Base-by-base conservation (phyloP, 805 yeast genomes). In the Candida bentonensis region DNA sequence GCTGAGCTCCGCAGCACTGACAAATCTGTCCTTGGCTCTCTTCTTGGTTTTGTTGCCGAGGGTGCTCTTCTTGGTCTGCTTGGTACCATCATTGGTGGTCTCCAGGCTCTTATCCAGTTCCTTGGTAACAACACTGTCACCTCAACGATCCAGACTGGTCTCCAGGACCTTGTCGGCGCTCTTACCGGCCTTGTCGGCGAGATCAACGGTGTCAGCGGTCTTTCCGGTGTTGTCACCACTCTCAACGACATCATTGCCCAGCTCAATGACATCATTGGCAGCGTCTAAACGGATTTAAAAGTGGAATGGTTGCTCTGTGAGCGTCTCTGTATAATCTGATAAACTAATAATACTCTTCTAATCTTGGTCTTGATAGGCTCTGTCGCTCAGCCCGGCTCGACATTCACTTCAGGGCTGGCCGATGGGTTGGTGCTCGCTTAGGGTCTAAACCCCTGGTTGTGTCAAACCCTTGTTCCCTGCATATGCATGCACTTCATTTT, bases 11-110 rank as follows among this genome's bases (percentile, higher is more conserved):
- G 36, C 20, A 9, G 17, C 20, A 11, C n/a, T 15, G 36, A 30
- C 17, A 30, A 11, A 9, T 30, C 36, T 30, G 36, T 30, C 36
- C 20, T 30, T 9, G 36, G 36, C 13, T 30, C 36, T 17, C 7
- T 30, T 15, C 13, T 30, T 30, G 36, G 36, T 17, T n/a, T 30
- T 30, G 36, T 30, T 30, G 36, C 36, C 20, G 36, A 30, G 36
- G 36, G 36, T 11, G 36, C 36, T 17, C 36, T 30, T 15, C 36
- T 30, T 7, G 36, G 36, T 11, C 17, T 30, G 7, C 17, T 30
- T 9, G 36, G 36, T 15, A 9, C 36, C 17, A 9, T 30, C 17
- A n/a, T 30, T 15, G 36, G 36, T n/a, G 36, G 36, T 30, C 11
- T 30, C 36, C 36, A 30, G 36, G 36, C 7, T 9, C 36, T 30